Conservation (phyloP, 148 eudicot species). For the Arctostaphylos glauca region DNA sequence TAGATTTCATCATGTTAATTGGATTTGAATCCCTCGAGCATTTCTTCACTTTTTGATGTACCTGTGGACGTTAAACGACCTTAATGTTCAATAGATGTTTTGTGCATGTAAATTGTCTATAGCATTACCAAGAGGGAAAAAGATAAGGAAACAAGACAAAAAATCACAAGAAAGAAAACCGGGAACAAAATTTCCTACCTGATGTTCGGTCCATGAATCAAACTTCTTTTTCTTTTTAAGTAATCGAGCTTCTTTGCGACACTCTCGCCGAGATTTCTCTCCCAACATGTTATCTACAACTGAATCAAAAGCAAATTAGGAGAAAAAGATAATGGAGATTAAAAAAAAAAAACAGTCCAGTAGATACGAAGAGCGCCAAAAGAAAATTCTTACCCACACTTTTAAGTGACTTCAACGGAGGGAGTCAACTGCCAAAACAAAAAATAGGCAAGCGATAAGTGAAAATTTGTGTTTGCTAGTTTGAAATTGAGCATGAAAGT, state of each 20-base stretch:
- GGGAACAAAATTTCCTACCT: conserved; percentile 28
- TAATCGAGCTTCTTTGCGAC: conserved; percentile 54
- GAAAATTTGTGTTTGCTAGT: background rate
- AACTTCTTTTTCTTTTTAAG: conserved; percentile 62
- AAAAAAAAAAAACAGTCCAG: background rate
- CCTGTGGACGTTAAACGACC: conserved; percentile 19
- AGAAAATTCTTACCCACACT: conserved; percentile 22
- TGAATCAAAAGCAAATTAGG: conserved; percentile 8
- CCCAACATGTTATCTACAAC: background rate
- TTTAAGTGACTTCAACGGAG: background rate
- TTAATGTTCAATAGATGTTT: background rate
- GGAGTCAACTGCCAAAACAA: conserved; percentile 17
- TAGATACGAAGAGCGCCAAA: background rate
- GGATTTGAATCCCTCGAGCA: conserved; percentile 15
- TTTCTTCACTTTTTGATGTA: conserved; percentile 35
- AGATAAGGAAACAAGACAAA: background rate
- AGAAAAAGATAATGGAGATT: background rate
- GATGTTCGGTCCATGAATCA: conserved; percentile 51
- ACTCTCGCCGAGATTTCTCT: conserved; percentile 49
- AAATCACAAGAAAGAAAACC: background rate
- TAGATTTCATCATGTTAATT: background rate
- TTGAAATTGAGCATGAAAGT: background rate
- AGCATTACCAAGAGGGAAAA: background rate
- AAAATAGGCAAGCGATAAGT: background rate
- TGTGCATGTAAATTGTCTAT: background rate